Evolutionary conservation across 352 stramenopile genomes (phyloP).

Genomic region (Elongisporangium anandrum): DNA sequence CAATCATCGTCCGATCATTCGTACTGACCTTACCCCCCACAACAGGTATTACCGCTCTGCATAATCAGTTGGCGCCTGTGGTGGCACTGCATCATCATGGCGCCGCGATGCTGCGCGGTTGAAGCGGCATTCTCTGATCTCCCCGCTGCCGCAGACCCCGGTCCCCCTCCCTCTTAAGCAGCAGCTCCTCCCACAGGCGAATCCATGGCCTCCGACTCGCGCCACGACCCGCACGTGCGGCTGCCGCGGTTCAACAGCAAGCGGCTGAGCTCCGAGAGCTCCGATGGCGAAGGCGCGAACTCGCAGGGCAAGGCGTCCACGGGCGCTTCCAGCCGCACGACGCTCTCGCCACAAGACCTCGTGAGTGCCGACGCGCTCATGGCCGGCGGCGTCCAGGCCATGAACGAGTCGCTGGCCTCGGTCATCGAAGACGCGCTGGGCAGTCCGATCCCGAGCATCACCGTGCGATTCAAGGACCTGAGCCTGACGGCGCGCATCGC

Average conservation of each 20-base stretch:
- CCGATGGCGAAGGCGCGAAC: slow-evolving; percentile 1
- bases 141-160: too few species aligned
- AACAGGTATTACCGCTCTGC: too few species aligned
- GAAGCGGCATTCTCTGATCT: too few species aligned
- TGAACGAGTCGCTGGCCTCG: slow-evolving; percentile 42
- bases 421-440: slow-evolving; percentile 35
- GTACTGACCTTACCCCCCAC: too few species aligned
- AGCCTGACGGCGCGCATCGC: slow-evolving; percentile 26
- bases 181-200: too few species aligned
- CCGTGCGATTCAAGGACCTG: slow-evolving; percentile 50
- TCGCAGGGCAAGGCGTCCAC: slow-evolving; percentile 3
- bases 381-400: slow-evolving; percentile 35
- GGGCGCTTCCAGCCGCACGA: background rate
- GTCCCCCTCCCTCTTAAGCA: too few species aligned
- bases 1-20: too few species aligned
- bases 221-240: slow-evolving; percentile 1
- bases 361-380: slow-evolving; percentile 45
- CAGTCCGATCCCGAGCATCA: slow-evolving; percentile 38
- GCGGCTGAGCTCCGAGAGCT: slow-evolving; percentile 14
- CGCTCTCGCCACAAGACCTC: slow-evolving; percentile 23
- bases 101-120: too few species aligned
- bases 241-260: slow-evolving; percentile 29
- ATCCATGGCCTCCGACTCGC: too few species aligned
- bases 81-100: too few species aligned
- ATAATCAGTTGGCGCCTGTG: too few species aligned